These are phyloP conservation scores for Kalanchoe fedtschenkoi DNA, from an alignment of 164 flowering plant species.

Conservation along the genomic window DNA sequence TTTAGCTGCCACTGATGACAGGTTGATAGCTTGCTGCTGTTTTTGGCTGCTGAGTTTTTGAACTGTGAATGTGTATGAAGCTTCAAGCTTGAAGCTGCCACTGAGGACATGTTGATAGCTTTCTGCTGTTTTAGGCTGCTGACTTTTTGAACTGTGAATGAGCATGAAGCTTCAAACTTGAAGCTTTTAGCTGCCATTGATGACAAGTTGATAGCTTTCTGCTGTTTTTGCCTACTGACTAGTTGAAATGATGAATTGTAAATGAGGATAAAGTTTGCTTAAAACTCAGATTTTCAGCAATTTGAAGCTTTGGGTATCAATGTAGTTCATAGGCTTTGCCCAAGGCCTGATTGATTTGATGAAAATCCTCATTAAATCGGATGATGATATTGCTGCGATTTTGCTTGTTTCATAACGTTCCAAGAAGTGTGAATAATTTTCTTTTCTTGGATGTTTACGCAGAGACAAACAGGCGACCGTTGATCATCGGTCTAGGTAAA, in stretches of 20 bases:
- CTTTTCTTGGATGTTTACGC: background rate
- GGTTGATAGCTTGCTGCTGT: background rate
- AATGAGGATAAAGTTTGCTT: too few species aligned
- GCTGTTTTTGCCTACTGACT: background rate
- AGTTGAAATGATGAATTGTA: background rate
- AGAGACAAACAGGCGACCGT: background rate
- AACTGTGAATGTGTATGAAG: background rate
- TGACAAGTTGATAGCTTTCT: too few species aligned
- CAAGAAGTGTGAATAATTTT: background rate
- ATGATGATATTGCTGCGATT: background rate
- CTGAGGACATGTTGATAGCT: background rate
- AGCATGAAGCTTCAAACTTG: too few species aligned
- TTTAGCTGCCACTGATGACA: background rate
- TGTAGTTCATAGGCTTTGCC: background rate
- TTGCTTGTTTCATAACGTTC: background rate
- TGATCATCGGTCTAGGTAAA: background rate
- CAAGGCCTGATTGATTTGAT: background rate
- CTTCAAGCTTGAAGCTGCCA: background rate
- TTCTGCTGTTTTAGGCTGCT: too few species aligned
- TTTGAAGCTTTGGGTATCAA: background rate
- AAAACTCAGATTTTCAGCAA: background rate
- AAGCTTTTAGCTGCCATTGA: too few species aligned
- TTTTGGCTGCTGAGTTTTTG: background rate
- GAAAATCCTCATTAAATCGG: background rate
- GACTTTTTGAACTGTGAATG: too few species aligned